Percentiles rank a stretch among this genome's conserved stretches.
Conservation (phyloP, 371 early-diverging fungal genomes). For the Choanephora cucurbitarum region DNA sequence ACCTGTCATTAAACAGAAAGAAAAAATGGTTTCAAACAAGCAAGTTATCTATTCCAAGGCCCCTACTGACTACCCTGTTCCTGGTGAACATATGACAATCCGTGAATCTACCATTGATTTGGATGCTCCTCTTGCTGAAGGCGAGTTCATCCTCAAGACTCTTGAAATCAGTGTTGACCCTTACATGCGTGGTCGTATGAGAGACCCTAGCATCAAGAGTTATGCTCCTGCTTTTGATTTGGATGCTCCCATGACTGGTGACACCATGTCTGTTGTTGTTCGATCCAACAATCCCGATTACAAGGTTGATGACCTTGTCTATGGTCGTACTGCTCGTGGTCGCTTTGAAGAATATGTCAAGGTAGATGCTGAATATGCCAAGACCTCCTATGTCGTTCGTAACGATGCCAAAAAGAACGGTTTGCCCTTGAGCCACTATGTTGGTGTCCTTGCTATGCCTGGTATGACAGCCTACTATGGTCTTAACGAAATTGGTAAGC, state of each 20-base stretch:
- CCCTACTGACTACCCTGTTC: slow-evolving; percentile 43
- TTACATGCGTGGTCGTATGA: slow-evolving; percentile 71
- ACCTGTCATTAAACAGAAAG: too few relatives aligned
- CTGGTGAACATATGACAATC: slow-evolving; percentile 53
- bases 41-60: slow-evolving; percentile 43
- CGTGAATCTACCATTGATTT: slow-evolving; percentile 46
- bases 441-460: slow-evolving; percentile 60
- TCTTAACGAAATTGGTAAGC: slow-evolving; percentile 21
- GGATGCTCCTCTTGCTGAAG: slow-evolving; percentile 49
- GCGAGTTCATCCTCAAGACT: slow-evolving; percentile 57
- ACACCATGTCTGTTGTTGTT: slow-evolving; percentile 65
- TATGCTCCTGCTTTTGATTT: slow-evolving; percentile 56
- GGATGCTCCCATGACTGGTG: slow-evolving; percentile 60
- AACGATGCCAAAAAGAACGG: slow-evolving; percentile 43
- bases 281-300: slow-evolving; percentile 56
- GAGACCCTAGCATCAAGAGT: slow-evolving; percentile 46
- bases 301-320: slow-evolving; percentile 64
- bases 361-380: slow-evolving; percentile 34
- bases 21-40: slow-evolving; percentile 31
- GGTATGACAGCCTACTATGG: slow-evolving; percentile 52
- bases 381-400: slow-evolving; percentile 26
- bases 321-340: slow-evolving; percentile 50
- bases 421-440: slow-evolving; percentile 53
- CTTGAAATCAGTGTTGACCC: slow-evolving; percentile 46
- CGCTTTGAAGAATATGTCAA: slow-evolving; percentile 55